Percentiles rank a stretch among this genome's conserved stretches.
These are phyloP conservation scores for Solanum infundibuliforme DNA, from an alignment of 257 asterid genomes.

Conservation along the genomic window DNA sequence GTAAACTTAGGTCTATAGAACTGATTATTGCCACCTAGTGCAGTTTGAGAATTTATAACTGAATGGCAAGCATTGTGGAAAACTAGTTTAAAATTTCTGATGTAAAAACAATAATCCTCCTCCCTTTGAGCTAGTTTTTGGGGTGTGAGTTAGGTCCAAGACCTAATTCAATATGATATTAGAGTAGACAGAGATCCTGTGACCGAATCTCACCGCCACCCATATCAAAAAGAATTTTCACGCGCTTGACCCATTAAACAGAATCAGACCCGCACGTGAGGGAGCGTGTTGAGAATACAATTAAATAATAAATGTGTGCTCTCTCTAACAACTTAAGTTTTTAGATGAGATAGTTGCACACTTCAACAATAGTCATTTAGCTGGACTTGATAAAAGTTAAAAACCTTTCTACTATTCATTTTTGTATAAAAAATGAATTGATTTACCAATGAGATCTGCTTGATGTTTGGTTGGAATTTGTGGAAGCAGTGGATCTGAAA, in stretches of 20 bases:
- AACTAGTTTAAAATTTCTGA: background rate
- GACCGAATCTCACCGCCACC: background rate
- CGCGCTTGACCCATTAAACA: background rate
- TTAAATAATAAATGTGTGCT: background rate
- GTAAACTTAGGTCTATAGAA: background rate
- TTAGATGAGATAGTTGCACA: background rate
- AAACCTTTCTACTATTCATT: background rate
- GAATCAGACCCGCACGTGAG: background rate
- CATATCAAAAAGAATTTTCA: too few species aligned
- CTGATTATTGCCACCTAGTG: background rate
- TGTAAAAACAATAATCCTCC: background rate
- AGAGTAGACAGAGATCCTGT: background rate
- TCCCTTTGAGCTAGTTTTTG: background rate
- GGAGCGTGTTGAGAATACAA: background rate
- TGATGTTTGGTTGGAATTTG: conserved; percentile 12
- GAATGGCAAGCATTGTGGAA: background rate
- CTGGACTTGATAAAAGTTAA: background rate
- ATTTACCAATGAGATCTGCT: conserved; percentile 18
- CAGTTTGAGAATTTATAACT: background rate
- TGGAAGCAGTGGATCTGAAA: conserved; percentile 11
- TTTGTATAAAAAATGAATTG: background rate
- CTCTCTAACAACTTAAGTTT: background rate
- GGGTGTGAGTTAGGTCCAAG: background rate
- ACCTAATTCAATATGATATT: too few species aligned
- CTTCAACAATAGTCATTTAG: background rate